A percentile compares a stretch with the other conserved stretches of the same genome.
These are phyloP conservation scores for Fusarium sp. DNA, from an alignment of 2,329 filamentous ascomycete species.

Conservation along the genomic window DNA sequence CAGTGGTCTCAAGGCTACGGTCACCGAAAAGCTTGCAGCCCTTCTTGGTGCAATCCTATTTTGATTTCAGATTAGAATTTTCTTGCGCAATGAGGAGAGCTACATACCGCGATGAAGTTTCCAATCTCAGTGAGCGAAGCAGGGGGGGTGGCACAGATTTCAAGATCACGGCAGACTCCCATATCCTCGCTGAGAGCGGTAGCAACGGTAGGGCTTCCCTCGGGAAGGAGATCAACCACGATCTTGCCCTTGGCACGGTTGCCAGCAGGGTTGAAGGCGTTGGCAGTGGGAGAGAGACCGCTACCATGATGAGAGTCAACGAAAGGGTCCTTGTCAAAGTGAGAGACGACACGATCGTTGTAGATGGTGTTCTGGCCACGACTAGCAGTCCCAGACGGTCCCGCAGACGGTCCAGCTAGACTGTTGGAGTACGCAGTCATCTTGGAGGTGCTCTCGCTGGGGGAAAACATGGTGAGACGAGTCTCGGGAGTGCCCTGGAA, in stretches of 20 bases:
- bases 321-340: conserved; percentile 64
- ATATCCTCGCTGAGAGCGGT: conserved; percentile 56
- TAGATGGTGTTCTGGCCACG: conserved; percentile 42
- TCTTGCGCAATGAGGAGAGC: not conserved
- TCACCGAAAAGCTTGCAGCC: conserved; percentile 51
- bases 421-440: conserved; percentile 33
- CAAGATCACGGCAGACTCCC: conserved; percentile 56
- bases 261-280: conserved; percentile 63
- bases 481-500: conserved; percentile 72
- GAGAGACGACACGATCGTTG: conserved; percentile 30
- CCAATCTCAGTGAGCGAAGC: conserved; percentile 53
- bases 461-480: conserved; percentile 69
- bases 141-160: conserved; percentile 49
- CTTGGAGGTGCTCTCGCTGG: conserved; percentile 61
- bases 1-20: conserved; percentile 48
- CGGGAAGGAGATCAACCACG: conserved; percentile 9
- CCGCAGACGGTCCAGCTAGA: conserved; percentile 38
- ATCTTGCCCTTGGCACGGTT: conserved; percentile 16
- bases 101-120: conserved; percentile 56
- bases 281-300: conserved; percentile 71
- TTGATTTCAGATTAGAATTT: conserved; percentile 15
- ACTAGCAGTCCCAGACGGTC: conserved; percentile 35
- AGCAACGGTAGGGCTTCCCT: conserved; percentile 44
- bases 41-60: conserved; percentile 52
- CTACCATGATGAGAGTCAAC: conserved; percentile 50